Conservation (phyloP, 352 stramenopile species). For the Pythium aphanidermatum region DNA sequence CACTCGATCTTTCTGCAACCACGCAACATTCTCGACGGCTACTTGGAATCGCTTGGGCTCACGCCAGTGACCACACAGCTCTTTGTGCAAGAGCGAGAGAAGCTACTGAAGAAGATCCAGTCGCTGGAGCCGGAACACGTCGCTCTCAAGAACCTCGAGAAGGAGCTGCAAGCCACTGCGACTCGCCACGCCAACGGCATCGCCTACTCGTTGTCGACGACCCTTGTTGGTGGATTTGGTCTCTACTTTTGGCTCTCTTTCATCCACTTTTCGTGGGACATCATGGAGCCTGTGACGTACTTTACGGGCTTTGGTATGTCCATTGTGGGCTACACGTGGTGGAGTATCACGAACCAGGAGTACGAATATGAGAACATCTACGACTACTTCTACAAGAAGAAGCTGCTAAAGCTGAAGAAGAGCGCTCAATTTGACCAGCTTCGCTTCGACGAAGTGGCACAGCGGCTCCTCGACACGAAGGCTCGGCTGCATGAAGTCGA, state of each 20-base stretch:
- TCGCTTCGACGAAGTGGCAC: constrained; percentile 35
- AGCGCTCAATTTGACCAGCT: constrained; percentile 52
- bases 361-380: constrained; percentile 89
- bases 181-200: constrained; percentile 55
- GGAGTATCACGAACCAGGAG: constrained; percentile 80
- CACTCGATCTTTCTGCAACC: constrained; percentile 79
- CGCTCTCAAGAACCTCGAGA: constrained; percentile 54
- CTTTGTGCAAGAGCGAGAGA: constrained; percentile 57
- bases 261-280: constrained; percentile 88
- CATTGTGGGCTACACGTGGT: constrained; percentile 78
- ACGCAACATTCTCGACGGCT: constrained; percentile 70
- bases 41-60: constrained; percentile 70
- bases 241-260: constrained; percentile 87
- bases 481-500: constrained; percentile 44
- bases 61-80: constrained; percentile 61
- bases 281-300: constrained; percentile 89
- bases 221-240: constrained; percentile 67
- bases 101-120: constrained; percentile 60
- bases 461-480: constrained; percentile 29
- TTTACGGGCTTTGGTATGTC: constrained; percentile 80
- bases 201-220: constrained; percentile 44
- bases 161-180: constrained; percentile 52
- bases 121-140: constrained; percentile 61
- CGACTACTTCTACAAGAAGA: constrained; percentile 75
- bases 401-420: constrained; percentile 44